Base-by-base conservation (phyloP, 306 rosid species). In the Argentina anserina region DNA sequence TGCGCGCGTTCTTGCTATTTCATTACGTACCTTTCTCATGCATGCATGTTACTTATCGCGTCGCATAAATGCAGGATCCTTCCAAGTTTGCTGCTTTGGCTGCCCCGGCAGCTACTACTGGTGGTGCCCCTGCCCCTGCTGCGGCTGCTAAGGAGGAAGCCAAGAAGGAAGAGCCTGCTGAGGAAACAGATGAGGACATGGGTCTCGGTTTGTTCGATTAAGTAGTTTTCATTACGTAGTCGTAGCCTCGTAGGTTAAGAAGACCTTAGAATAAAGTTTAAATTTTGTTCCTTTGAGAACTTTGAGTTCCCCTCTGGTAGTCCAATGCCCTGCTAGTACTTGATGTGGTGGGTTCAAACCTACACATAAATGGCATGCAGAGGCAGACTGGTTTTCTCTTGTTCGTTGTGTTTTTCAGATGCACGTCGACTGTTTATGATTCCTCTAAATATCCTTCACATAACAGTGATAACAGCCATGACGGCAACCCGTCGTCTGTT, bases 81-180 rank as follows among this genome's bases (percentile, higher is more conserved):
- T 71, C 81, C 69, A 84, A 84, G 72, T 81, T 84, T 75, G 85
- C 85, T 0, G 81, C 82, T 74, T 80, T 75, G 5, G 64, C 43
- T 25, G 52, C 79, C 6, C 69, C 80, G 0, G 76, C 36, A 74
- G 72, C 83, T 28, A 77, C 61, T 9, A 50, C 75, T 1, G 82
- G 23, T 26, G 15, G 67, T 20, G 75, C 64, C 6, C 37, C 72
- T 14, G 82, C 87, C 17, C 80, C 80, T 26, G 76, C 73, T 18
- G 73, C 87, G 60, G 80, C 91, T 0, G 84, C 88, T 1, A 82
- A 82, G 74, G 88, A 12, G 31, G 97, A 90, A 69, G 89, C 81
- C 12, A 86, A 88, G 89, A 83, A 89, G 62, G 92, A 84, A 0
- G 97, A 93, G 60, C 65, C 65, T 2, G 39, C 34, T 2, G 92